Percentiles rank a stretch among this genome's conserved stretches.
phyloP scores from a whole-genome alignment of 306 rosid species.

The Dalbergia cultrata region DNA sequence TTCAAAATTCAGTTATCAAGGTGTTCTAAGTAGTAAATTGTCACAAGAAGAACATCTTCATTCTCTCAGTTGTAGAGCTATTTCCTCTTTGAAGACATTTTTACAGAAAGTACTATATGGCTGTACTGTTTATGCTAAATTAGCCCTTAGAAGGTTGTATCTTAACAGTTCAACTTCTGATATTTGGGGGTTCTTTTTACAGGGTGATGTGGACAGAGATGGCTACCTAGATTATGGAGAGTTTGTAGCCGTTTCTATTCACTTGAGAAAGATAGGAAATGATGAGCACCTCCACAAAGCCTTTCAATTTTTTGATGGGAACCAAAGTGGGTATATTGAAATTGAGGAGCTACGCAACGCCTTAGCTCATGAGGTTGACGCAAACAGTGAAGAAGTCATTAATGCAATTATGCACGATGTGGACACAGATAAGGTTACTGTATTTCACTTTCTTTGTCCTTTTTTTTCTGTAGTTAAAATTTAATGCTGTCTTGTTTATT shows the following conservation, averaged over 20 bases:
- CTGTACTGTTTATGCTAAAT: constrained; percentile 15
- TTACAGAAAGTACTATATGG: neutral
- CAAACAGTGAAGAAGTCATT: constrained; percentile 75
- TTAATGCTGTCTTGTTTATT: neutral
- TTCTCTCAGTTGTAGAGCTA: neutral
- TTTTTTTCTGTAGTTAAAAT: neutral
- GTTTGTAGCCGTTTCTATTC: constrained; percentile 90
- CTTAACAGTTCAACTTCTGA: constrained; percentile 45
- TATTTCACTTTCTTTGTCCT: neutral
- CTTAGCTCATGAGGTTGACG: constrained; percentile 69
- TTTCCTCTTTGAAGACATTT: constrained; percentile 15
- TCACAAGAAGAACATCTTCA: constrained; percentile 29
- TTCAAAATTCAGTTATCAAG: too few relatives aligned
- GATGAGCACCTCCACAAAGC: constrained; percentile 89
- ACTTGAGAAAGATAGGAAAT: constrained; percentile 78
- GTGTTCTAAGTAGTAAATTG: constrained; percentile 12
- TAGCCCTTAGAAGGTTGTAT: too few relatives aligned
- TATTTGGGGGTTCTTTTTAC: constrained; percentile 49
- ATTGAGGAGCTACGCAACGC: constrained; percentile 79
- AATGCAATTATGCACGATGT: constrained; percentile 86
- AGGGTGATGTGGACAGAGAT: constrained; percentile 93
- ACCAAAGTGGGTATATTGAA: constrained; percentile 77
- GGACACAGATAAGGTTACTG: constrained; percentile 92
- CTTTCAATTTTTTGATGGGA: constrained; percentile 82
- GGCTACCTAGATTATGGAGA: constrained; percentile 88